Evolutionary conservation across 805 yeast species (phyloP).

Genomic region (Kodamaea lidongshanica): DNA sequence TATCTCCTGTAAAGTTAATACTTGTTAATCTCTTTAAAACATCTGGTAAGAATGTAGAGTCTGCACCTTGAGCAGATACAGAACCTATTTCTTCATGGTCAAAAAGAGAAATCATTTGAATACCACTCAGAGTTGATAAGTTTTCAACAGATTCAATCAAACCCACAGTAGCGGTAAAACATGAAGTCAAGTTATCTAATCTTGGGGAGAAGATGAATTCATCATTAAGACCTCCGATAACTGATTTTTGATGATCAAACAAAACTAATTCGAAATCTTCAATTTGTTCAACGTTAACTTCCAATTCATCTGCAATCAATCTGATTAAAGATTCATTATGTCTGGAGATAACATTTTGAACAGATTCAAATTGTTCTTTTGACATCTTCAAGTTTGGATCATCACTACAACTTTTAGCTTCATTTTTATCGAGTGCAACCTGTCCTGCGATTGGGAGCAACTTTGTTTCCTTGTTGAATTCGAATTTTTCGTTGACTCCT

Average conservation of each 20-base stretch:
- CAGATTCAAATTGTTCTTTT: conserved; percentile 55
- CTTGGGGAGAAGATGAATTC: conserved; percentile 92
- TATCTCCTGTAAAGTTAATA: conserved; percentile 16
- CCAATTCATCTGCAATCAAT: conserved; percentile 60
- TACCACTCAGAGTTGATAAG: conserved; percentile 46
- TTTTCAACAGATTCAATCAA: conserved; percentile 48
- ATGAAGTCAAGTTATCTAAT: conserved; percentile 83
- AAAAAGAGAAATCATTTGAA: conserved; percentile 73
- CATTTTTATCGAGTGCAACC: conserved; percentile 19
- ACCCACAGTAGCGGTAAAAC: conserved; percentile 73
- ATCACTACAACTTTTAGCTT: conserved; percentile 37
- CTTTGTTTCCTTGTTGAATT: conserved; percentile 84
- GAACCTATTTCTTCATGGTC: conserved; percentile 98
- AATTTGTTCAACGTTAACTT: conserved; percentile 48
- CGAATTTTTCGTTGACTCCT: conserved; percentile 70
- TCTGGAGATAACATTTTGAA: conserved; percentile 60
- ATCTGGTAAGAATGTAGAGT: conserved; percentile 82
- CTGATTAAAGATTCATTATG: conserved; percentile 70
- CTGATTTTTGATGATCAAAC: conserved; percentile 78
- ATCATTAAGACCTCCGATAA: conserved; percentile 81
- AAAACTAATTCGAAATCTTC: conserved; percentile 87
- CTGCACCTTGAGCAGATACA: conserved; percentile 92
- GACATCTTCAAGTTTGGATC: conserved; percentile 44
- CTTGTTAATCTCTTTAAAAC: conserved; percentile 60
- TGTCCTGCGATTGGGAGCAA: conserved; percentile 81